Evolutionary conservation across 306 rosid species (phyloP).

Genomic region (Inga leiocalycina): DNA sequence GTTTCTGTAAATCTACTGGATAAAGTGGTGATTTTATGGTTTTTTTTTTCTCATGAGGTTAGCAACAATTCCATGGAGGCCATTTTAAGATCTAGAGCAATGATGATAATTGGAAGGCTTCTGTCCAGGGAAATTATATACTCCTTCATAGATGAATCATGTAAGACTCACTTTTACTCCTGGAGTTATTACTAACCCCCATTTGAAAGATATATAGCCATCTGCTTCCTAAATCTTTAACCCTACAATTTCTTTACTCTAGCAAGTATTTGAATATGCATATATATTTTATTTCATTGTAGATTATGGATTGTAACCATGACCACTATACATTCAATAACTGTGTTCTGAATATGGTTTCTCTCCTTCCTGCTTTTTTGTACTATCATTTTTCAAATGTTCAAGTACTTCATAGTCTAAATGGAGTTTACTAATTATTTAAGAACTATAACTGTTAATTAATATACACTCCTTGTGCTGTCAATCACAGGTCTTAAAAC

Average conservation of each 20-base stretch:
- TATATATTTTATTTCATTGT: slow-evolving; percentile 11
- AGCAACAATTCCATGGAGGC: slow-evolving; percentile 65
- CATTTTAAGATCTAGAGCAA: slow-evolving; percentile 76
- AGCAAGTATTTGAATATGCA: slow-evolving; percentile 5
- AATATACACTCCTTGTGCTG: slow-evolving; percentile 22
- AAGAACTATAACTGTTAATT: slow-evolving; percentile 13
- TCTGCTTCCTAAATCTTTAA: slow-evolving; percentile 23
- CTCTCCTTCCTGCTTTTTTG: slow-evolving; percentile 24
- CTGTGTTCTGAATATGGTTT: background rate
- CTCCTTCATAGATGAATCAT: slow-evolving; percentile 61
- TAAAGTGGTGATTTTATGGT: slow-evolving; percentile 23
- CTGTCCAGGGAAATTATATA: slow-evolving; percentile 58
- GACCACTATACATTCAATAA: slow-evolving; percentile 9
- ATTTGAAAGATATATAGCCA: slow-evolving; percentile 9
- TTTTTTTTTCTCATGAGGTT: slow-evolving; percentile 21
- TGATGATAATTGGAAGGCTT: slow-evolving; percentile 85
- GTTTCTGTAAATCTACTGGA: slow-evolving; percentile 2
- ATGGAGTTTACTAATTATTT: background rate
- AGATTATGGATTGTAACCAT: background rate
- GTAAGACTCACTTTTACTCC: slow-evolving; percentile 53
- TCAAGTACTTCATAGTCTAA: background rate
- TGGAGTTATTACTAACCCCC: background rate
- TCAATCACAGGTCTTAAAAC: slow-evolving; percentile 57
- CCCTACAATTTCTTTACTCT: background rate
- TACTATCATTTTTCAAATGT: slow-evolving; percentile 16